Base-by-base conservation (phyloP, 1,284 basidiomycete genomes). In the Moesziomyces sp. region DNA sequence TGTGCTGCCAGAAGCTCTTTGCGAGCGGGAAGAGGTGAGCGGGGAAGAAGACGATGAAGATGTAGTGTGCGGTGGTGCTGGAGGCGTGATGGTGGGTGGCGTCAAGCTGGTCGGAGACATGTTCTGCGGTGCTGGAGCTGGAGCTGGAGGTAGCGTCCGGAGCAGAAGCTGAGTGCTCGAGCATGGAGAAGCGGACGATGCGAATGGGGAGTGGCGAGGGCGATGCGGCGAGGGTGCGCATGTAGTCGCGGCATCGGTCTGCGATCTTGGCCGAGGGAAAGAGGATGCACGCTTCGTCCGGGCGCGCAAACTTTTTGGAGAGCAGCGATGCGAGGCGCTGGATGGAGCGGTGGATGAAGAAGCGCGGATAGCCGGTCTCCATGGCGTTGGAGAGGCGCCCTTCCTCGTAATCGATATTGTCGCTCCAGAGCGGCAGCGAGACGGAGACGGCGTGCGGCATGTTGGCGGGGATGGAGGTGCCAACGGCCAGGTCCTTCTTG, bases 1-100 rank as follows among this genome's bases (percentile, higher is more conserved):
- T 91, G 82, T 98, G 95, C 80, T 98, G 95, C 94, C 96, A 97
- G 84, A 95, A 97, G 82, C 93, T 89, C 85, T 93, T 97, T 14
- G 93, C 94, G 5, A 91, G 82, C 0, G 88, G 82, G 76, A 89
- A 91, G n/a, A 89, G 87, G 14, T 87, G 85, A 5, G 90, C 55
- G 5, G 81, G 89, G 84, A 95, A 93, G 21, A 98, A 86, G 11
- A 91, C 90, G 74, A 96, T 92, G 84, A 94, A 78, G 50, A 81
- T 75, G 54, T 67, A 75, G 50, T 70, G 72, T 0, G 72, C 66
- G 11, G 62, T 66, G 24, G 62, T 69, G 52, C 61, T 62, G 3
- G 60, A 49, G 8, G 55, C 50, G n/a, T 58, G 50, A 18, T 62
- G 66, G 16, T 62, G 63, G 3, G 47, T 52, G 9, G 52, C n/a